Base-by-base conservation (phyloP, 768 basidiomycete species). In the Scleroderma citrinum region DNA sequence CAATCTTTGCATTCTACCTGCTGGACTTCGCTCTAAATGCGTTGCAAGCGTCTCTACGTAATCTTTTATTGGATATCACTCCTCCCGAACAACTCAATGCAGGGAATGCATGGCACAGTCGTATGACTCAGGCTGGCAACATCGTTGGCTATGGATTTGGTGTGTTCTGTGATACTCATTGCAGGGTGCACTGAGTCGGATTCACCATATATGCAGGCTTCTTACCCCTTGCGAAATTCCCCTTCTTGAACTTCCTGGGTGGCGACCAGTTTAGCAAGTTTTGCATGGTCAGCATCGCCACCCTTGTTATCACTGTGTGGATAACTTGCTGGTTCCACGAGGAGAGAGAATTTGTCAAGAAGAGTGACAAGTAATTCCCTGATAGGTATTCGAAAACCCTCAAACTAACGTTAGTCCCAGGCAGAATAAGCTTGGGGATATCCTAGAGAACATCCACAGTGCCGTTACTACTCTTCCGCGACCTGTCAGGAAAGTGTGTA, bases 11-110 rank as follows among this genome's bases (percentile, higher is more conserved):
- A 0, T 98, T 99, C 70, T 99, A 96, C 62, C 66, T 93, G 42
- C 76, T 99, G 30, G 96, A 99, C 67, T 99, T 99, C 62, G 90
- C 92, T n/a, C 76, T 99, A 50, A 99, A 99, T 65, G 96, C 91
- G 4, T 69, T 95, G 40, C 92, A 95, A 75, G 91, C 90, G 2
- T 95, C 92, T 11, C 72, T 97, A 30, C 76, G 93, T 44, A 96
- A 96, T 66, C 80, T 99, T n/a, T 75, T 97, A 12, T 76, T 99
- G 50, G 96, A 99, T 63, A 71, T 95, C 44, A 81, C 91, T 0
- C 94, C 96, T 6, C 80, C 89, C 13, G 80, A 84, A 53, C 95
- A 97, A 65, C 79, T 97, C 12, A 92, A 85, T 48, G 77, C 83
- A n/a, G 92, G 87, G 4, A 99, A 98, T 69, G 96, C 96, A 30